phyloP scores from a whole-genome alignment of 768 basidiomycete species.

The Leccinum boreale region DNA sequence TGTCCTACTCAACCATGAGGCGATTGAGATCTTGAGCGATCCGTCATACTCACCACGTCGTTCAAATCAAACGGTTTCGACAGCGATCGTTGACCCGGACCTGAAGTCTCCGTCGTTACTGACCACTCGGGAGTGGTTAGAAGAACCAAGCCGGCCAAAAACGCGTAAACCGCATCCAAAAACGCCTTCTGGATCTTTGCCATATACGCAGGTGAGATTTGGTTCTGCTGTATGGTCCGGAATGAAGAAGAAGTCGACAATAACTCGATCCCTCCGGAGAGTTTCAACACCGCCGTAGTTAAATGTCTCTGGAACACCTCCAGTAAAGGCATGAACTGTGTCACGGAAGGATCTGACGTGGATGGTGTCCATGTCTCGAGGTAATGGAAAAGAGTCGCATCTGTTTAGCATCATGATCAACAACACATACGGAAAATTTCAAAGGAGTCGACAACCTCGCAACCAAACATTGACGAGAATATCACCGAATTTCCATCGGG shows the following conservation, averaged over 20 bases:
- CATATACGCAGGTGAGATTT: slow-evolving; percentile 60
- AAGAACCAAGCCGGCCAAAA: slow-evolving; percentile 81
- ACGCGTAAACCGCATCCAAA: slow-evolving; percentile 78
- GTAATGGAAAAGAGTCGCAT: slow-evolving; percentile 76
- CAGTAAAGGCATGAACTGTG: slow-evolving; percentile 72
- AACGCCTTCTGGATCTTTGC: slow-evolving; percentile 81
- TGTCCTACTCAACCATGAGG: slow-evolving; percentile 55
- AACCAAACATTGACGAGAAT: slow-evolving; percentile 77
- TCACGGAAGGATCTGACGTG: slow-evolving; percentile 58
- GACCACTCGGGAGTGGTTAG: slow-evolving; percentile 72
- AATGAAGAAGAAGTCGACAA: slow-evolving; percentile 44
- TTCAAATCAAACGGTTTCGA: slow-evolving; percentile 49
- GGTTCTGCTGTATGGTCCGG: slow-evolving; percentile 55
- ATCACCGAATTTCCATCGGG: slow-evolving; percentile 87
- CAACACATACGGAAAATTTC: neutral
- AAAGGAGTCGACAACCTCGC: slow-evolving; percentile 52
- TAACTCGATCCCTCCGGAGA: slow-evolving; percentile 74
- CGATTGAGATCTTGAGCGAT: neutral
- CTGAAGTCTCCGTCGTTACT: slow-evolving; percentile 11
- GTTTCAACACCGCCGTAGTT: slow-evolving; percentile 70
- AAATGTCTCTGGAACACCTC: slow-evolving; percentile 79
- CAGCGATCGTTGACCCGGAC: slow-evolving; percentile 16
- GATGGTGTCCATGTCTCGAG: slow-evolving; percentile 85
- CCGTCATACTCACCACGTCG: slow-evolving; percentile 48
- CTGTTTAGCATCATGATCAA: slow-evolving; percentile 39